These are phyloP conservation scores for Corinectria fuckeliana DNA, from an alignment of 2,329 filamentous ascomycete species.

Conservation along the genomic window DNA sequence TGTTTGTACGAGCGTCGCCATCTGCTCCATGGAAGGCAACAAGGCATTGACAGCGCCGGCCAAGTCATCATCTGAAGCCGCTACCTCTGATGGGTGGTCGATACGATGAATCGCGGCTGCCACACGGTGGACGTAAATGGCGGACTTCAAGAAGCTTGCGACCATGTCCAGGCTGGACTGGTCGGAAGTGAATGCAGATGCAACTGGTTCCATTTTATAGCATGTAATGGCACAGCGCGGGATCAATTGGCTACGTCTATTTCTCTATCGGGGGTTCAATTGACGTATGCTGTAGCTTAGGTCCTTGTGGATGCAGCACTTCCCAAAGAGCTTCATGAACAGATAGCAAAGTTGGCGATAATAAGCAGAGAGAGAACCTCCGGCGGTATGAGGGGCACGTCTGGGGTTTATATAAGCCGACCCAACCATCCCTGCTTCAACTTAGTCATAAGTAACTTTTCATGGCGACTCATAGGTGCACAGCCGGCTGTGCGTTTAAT, in stretches of 20 bases:
- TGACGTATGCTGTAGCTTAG: neutral
- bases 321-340: neutral
- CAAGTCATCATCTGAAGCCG: conserved; percentile 9
- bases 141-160: conserved; percentile 26
- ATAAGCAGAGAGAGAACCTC: neutral
- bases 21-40: conserved; percentile 8
- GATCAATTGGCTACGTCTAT: conserved; percentile 15
- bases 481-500: too few relatives aligned
- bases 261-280: neutral
- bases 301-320: neutral
- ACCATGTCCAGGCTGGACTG: conserved; percentile 15
- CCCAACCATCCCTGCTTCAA: neutral
- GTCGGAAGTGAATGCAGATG: neutral
- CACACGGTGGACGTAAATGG: conserved; percentile 14
- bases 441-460: too few relatives aligned
- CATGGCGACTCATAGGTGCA: too few relatives aligned
- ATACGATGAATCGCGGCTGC: conserved; percentile 18
- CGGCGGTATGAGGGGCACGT: neutral
- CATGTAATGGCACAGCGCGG: conserved; percentile 38
- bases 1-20: conserved; percentile 7
- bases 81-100: neutral
- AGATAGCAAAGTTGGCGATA: neutral
- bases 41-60: conserved; percentile 5
- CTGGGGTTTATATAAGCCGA: conserved; percentile 1
- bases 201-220: conserved; percentile 42